Conservation (phyloP, 495 filamentous ascomycete species). For the Tirmania nivea region DNA sequence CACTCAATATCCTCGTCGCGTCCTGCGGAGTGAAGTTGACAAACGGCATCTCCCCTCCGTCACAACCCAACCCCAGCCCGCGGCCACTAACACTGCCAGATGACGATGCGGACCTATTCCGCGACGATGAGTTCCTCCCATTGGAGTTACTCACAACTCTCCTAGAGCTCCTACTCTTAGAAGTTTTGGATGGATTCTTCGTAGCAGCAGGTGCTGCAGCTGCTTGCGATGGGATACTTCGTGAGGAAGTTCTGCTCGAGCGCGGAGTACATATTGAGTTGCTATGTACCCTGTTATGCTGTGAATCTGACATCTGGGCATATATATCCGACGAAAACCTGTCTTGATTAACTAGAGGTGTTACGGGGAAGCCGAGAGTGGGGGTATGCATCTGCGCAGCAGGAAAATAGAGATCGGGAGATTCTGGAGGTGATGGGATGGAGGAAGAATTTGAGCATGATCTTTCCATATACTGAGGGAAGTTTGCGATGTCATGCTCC, state of each 20-base stretch:
- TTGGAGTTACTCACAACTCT: not conserved
- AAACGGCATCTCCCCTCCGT: slow-evolving; percentile 38
- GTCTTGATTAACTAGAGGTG: slow-evolving; percentile 9
- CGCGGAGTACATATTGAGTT: not conserved
- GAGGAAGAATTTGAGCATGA: slow-evolving; percentile 10
- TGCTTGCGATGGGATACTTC: not conserved
- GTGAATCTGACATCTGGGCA: not conserved
- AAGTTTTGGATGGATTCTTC: not conserved
- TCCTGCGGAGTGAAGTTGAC: slow-evolving; percentile 84
- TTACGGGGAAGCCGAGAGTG: slow-evolving; percentile 10
- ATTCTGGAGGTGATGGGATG: slow-evolving; percentile 17
- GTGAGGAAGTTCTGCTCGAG: not conserved
- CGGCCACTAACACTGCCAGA: not conserved
- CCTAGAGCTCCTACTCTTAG: not conserved
- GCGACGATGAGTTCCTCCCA: not conserved
- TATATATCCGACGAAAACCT: not conserved
- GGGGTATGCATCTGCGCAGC: slow-evolving; percentile 3
- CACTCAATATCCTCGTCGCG: slow-evolving; percentile 57
- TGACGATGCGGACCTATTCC: not conserved
- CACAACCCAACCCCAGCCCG: not conserved
- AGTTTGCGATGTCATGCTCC: slow-evolving; percentile 8
- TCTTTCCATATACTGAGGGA: slow-evolving; percentile 6
- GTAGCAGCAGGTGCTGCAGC: not conserved
- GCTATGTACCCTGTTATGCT: too few relatives aligned
- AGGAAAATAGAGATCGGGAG: slow-evolving; percentile 12